Evolutionary conservation across 2,329 filamentous ascomycete genomes (phyloP).

Genomic region (Aspergillus candidus): DNA sequence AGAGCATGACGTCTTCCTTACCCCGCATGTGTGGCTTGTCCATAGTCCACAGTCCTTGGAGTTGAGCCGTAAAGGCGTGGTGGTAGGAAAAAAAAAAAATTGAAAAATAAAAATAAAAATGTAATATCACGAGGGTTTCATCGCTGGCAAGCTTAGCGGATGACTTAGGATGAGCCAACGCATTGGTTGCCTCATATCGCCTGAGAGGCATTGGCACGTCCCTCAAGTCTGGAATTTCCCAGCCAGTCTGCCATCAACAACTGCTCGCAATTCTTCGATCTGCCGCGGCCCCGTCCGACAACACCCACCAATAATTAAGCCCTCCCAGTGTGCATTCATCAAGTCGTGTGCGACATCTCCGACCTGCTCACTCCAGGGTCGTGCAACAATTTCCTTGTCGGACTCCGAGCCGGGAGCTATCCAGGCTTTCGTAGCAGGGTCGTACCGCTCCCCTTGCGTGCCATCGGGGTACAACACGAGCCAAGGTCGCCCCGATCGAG

Average conservation of each 20-base stretch:
- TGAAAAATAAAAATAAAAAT: no score
- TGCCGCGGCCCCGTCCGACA: conserved; percentile 12
- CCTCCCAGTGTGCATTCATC: conserved; percentile 8
- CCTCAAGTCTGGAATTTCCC: no score
- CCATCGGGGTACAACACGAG: conserved; percentile 64
- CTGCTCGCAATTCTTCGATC: conserved; percentile 6
- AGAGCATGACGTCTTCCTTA: no score
- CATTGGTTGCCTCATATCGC: no score
- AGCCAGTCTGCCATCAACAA: not conserved
- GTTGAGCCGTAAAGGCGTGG: no score
- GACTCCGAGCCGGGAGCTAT: not conserved
- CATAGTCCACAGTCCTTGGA: no score
- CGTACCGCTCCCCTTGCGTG: conserved; percentile 62
- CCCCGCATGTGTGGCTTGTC: no score
- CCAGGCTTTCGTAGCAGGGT: conserved; percentile 59
- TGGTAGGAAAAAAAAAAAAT: no score
- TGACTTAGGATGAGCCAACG: no score
- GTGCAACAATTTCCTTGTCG: not conserved
- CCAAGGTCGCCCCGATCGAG: conserved; percentile 33
- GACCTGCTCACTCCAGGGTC: conserved; percentile 9
- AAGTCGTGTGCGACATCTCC: conserved; percentile 10
- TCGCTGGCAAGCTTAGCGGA: no score
- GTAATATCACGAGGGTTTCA: no score
- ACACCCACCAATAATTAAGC: conserved; percentile 10
- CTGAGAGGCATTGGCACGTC: no score